Percentiles rank a stretch among this genome's conserved stretches.
phyloP scores from a whole-genome alignment of 192 early-diverging fungal species.

The Podila minutissima region DNA sequence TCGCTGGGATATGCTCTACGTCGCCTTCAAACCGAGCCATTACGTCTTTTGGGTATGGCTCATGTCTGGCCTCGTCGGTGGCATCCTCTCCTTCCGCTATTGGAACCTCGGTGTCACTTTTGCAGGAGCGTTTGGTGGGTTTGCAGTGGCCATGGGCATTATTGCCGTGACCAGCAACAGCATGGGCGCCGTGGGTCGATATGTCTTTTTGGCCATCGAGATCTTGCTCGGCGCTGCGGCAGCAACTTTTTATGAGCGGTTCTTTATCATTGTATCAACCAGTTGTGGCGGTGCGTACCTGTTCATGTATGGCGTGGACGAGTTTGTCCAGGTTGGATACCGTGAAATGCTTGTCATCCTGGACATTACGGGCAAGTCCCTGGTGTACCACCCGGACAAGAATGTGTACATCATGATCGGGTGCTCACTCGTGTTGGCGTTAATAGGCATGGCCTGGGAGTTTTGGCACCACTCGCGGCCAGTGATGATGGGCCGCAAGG shows the following conservation, averaged over 20 bases:
- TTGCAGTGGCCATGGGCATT: conserved; percentile 36
- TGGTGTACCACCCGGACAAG: conserved; percentile 20
- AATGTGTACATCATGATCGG: conserved; percentile 33
- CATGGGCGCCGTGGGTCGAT: not conserved
- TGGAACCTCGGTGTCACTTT: conserved; percentile 41
- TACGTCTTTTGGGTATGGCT: conserved; percentile 46
- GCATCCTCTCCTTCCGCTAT: conserved; percentile 21
- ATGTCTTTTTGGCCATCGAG: conserved; percentile 19
- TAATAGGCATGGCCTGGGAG: conserved; percentile 29
- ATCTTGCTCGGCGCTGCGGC: conserved; percentile 44
- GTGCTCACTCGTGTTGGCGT: conserved; percentile 12
- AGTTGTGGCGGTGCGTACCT: conserved; percentile 60
- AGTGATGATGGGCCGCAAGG: conserved; percentile 20
- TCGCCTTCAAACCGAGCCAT: conserved; percentile 21
- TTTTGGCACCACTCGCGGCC: conserved; percentile 29
- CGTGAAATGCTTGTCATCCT: conserved; percentile 43
- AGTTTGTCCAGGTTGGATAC: conserved; percentile 59
- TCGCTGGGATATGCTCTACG: conserved; percentile 16
- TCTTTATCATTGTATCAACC: conserved; percentile 55
- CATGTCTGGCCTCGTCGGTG: conserved; percentile 11
- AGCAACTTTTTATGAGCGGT: conserved; percentile 48
- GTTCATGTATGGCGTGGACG: conserved; percentile 61
- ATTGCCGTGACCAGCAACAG: conserved; percentile 13
- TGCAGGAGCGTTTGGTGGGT: conserved; percentile 39
- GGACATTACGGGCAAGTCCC: conserved; percentile 12